Evolutionary conservation across 139 green algal genomes (phyloP), one percentile per base, ranked within the genome.

Genomic region (Micractinium conductrix): DNA sequence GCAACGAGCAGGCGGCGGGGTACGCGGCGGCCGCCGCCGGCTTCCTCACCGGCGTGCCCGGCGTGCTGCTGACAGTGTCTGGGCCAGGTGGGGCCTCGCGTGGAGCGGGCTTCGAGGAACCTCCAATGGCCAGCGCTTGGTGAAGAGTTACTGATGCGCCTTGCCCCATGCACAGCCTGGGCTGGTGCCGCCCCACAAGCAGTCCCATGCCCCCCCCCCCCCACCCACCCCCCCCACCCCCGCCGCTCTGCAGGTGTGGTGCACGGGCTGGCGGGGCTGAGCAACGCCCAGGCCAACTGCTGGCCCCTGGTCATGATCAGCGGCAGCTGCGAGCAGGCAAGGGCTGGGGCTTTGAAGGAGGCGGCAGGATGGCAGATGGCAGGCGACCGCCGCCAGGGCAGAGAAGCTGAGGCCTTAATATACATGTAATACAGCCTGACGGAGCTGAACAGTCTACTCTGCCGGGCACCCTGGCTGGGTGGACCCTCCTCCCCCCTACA

Each of bases 1-100:
- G 93, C 68, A 98, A 98, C 83, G 94, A 98, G 89, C 94, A 98
- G 87, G 90, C 94, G 24, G 94, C 94, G 21, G 95, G 94, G 30
- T 98, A 97, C 79, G 94, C 94, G 0, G 95, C 94, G 35, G 92
- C 90, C 1, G 91, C 92, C 19, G 81, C 87, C 21, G 94, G 94
- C 10, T 98, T 91, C 86, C 86, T 98, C 6, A 94, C 91, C 0
- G 94, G 94, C 35, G 80, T 83, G 2, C 94, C 94, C 0, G 94
- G 91, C 0, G 91, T 92, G 67, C 87, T 98, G 87, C 89, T 98
- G 71, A 98, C 94, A 1, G 94, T 98, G 67, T 96, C 91, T 2
- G 94, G 94, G 0, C 95, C 94, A 12, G 76, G 74, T 68, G 71
- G 3, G 67, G 8, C 35, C 14, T 30, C 37, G 33, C 28, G 7